Evolutionary conservation across 2,329 filamentous ascomycete genomes (phyloP), one percentile per base, ranked within the genome.

Genomic region (Alternaria sp.): DNA sequence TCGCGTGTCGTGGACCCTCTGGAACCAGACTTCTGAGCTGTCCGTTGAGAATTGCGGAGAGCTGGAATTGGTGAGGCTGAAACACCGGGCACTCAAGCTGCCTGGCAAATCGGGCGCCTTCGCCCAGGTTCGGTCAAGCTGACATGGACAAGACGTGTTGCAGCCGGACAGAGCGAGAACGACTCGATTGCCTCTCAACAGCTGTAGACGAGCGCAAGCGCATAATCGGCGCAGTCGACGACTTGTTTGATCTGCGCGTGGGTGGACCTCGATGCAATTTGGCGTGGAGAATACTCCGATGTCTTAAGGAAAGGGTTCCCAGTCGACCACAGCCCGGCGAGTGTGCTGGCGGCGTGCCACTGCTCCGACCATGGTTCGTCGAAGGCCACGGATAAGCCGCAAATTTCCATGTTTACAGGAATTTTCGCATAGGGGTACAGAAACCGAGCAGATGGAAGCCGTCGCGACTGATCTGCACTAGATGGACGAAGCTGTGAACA

Each of bases 171-270:
- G 41, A 30, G 51, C 44, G 54, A 62, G 47, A 62, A 54, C 55
- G 51, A 55, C 47, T 60, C 44, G 56, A 58, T 51, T 61, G 45
- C 50, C 37, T 45, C 57, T 55, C 61, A 49, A 51, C 55, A 61
- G 46, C 44, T 25, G 59, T 18, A 25, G 53, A 49, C 28, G 51
- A 50, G 47, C 21, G 18, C 23, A 50, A 49, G 62, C 55, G 60
- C 47, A 46, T 60, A 53, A 28, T 56, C 44, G 51, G 47, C 53
- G 49, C 26, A 18, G 18, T 57, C 45, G 45, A 45, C 43, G 37
- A 55, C 49, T 56, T 62, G 61, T 63, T 55, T 66, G 71, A 72
- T 72, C 70, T 68, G 47, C 69, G 55, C 59, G 26, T 68, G 66
- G 69, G 60, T 73, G 56, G 45, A 51, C 65, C 67, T 59, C 50